Percentiles rank a stretch among this genome's conserved stretches.
These are phyloP conservation scores for Coemansia sp. DNA, from an alignment of 192 early-diverging fungal genomes.

Conservation along the genomic window DNA sequence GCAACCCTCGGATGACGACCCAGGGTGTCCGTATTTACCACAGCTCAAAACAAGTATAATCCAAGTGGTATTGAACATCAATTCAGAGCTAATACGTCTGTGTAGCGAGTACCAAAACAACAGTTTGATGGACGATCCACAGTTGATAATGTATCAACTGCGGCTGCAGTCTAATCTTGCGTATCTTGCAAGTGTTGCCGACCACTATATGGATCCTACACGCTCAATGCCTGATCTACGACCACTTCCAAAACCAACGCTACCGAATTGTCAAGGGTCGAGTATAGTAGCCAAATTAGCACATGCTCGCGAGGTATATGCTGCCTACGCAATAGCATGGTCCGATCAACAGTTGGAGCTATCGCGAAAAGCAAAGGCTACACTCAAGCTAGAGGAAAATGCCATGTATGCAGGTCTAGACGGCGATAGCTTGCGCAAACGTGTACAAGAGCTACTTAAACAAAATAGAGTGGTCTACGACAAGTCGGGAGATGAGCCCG, in stretches of 20 bases:
- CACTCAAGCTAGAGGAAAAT: constrained; percentile 27
- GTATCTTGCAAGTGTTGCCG: constrained; percentile 63
- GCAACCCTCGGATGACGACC: constrained; percentile 36
- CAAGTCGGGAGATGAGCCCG: constrained; percentile 39
- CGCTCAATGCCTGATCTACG: constrained; percentile 38
- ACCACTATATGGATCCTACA: constrained; percentile 54
- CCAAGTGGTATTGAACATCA: constrained; percentile 62
- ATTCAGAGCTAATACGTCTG: constrained; percentile 59
- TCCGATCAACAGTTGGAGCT: constrained; percentile 42
- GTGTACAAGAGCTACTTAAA: constrained; percentile 40
- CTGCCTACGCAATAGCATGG: constrained; percentile 36
- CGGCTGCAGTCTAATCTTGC: constrained; percentile 66
- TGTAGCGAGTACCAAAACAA: constrained; percentile 65
- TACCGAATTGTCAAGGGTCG: constrained; percentile 31
- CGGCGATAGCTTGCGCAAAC: constrained; percentile 30
- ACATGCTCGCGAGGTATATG: constrained; percentile 44
- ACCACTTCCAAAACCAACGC: constrained; percentile 31
- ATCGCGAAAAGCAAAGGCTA: constrained; percentile 32
- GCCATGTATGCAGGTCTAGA: constrained; percentile 17
- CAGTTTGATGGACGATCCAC: constrained; percentile 59
- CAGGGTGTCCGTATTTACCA: constrained; percentile 37
- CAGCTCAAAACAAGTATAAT: constrained; percentile 54
- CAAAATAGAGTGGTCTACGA: constrained; percentile 33
- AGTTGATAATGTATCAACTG: constrained; percentile 58
- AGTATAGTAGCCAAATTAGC: constrained; percentile 36